Evolutionary conservation across 345 rosid genomes (phyloP).

Genomic region (Eucalyptus victrix): DNA sequence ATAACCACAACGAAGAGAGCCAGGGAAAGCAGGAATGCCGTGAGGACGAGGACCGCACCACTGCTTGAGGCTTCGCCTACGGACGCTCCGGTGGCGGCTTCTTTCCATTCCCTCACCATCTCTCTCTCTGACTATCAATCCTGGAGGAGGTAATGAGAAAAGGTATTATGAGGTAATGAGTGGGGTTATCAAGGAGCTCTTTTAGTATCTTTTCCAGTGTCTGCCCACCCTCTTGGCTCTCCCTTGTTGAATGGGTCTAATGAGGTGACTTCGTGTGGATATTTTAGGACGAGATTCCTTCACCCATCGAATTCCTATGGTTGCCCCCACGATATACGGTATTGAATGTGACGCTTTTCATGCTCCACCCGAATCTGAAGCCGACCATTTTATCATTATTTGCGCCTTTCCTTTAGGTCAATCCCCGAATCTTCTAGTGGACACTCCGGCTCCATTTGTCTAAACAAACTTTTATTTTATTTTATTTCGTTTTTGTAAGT

Average conservation of each 20-base stretch:
- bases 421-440: not conserved
- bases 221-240: not conserved
- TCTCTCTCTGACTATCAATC: not conserved
- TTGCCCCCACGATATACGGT: not conserved
- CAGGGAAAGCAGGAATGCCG: slow-evolving; percentile 20
- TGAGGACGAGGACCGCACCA: not conserved
- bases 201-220: not conserved
- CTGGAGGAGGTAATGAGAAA: not conserved
- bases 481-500: too few relatives aligned
- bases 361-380: not conserved
- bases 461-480: not conserved
- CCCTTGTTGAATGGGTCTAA: not conserved
- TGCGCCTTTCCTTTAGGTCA: not conserved
- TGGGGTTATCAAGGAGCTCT: not conserved
- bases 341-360: not conserved
- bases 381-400: not conserved
- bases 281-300: not conserved
- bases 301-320: not conserved
- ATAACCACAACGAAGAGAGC: slow-evolving; percentile 10
- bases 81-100: not conserved
- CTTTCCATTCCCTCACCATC: slow-evolving; percentile 22
- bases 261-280: not conserved
- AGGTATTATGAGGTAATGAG: not conserved
- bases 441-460: not conserved
- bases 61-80: not conserved